Evolutionary conservation across 23 red algal genomes (phyloP).

Genomic region (Cyanidium caldarium): DNA sequence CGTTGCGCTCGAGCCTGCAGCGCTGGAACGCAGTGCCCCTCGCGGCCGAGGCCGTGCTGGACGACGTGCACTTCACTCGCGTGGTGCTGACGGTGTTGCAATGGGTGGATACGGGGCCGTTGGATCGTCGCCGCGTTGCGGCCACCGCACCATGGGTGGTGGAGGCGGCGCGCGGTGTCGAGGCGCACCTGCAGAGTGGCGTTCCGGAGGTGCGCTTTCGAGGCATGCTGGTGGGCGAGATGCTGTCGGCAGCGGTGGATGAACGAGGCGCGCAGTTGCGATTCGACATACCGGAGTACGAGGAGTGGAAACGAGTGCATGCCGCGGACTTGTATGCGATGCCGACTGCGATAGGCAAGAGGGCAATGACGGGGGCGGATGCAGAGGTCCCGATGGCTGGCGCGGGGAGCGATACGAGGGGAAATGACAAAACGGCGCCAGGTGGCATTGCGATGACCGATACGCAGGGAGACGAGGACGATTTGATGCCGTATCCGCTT

Average conservation of each 20-base stretch:
- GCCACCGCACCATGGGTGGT: not conserved
- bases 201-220: not conserved
- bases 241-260: not conserved
- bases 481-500: not conserved
- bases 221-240: not conserved
- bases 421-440: not conserved
- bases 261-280: not conserved
- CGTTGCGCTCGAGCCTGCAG: not conserved
- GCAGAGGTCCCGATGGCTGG: not conserved
- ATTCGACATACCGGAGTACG: not conserved
- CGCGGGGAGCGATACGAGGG: not conserved
- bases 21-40: not conserved
- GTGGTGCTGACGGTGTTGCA: not conserved
- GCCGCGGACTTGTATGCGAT: not conserved
- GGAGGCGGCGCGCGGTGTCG: not conserved
- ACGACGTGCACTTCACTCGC: not conserved
- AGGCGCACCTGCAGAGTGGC: not conserved
- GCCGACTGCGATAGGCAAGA: not conserved
- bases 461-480: not conserved
- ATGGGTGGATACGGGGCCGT: not conserved
- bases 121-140: not conserved
- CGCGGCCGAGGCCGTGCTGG: not conserved
- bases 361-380: not conserved
- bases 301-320: not conserved
- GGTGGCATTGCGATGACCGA: not conserved